Conservation (phyloP, 2,329 filamentous ascomycete species). For the Tympanopsis confertula region DNA sequence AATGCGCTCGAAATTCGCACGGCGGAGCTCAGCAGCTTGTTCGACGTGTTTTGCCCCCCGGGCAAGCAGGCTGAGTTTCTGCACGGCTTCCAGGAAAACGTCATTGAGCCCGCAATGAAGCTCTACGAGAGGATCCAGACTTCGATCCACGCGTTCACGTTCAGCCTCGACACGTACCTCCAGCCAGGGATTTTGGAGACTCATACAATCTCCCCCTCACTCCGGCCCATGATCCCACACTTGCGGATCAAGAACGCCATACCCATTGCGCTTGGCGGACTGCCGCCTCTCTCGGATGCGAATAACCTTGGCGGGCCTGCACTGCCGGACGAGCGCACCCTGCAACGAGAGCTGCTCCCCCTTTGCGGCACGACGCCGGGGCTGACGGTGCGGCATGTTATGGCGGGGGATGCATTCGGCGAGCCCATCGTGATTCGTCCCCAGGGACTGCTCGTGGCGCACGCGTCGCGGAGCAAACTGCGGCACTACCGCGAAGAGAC, state of each 20-base stretch:
- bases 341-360: background rate
- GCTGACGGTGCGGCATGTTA: background rate
- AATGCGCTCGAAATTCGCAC: constrained; percentile 13
- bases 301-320: too few relatives aligned
- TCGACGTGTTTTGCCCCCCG: constrained; percentile 13
- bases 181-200: background rate
- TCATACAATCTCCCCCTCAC: background rate
- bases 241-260: background rate
- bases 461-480: background rate
- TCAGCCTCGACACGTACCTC: background rate
- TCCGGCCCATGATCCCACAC: background rate
- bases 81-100: background rate
- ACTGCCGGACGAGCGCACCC: background rate
- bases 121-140: background rate
- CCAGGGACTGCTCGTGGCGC: background rate
- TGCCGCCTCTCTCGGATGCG: background rate
- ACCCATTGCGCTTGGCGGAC: background rate
- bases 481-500: background rate
- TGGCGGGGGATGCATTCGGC: background rate
- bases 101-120: background rate
- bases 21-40: constrained; percentile 12
- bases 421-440: background rate
- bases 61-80: background rate
- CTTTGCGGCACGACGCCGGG: background rate
- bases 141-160: background rate